Conservation (phyloP, 257 asterid species). For the Galeopsis tetrahit region DNA sequence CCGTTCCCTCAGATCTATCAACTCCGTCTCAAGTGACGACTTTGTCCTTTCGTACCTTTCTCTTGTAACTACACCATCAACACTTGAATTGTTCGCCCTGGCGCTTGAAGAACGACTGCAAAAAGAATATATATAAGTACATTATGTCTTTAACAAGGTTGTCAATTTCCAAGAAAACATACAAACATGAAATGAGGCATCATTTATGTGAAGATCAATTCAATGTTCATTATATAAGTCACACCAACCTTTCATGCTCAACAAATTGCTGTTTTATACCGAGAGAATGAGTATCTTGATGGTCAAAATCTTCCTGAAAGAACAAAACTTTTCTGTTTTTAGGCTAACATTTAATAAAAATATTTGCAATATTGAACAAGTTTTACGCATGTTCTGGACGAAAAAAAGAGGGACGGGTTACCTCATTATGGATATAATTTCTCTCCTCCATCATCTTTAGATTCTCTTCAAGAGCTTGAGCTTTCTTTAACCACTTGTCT, state of each 20-base stretch:
- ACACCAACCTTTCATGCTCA: too few relatives aligned
- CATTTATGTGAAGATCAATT: not conserved
- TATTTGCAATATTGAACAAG: not conserved
- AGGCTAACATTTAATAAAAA: not conserved
- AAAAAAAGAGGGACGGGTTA: constrained; percentile 15
- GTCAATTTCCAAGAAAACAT: not conserved
- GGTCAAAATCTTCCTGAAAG: constrained; percentile 42
- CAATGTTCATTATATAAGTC: not conserved
- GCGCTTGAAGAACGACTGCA: constrained; percentile 10
- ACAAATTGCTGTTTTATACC: not conserved
- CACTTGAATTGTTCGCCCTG: not conserved
- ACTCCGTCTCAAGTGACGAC: constrained; percentile 76
- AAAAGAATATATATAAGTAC: not conserved
- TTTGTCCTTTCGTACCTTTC: constrained; percentile 69
- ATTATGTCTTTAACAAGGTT: not conserved
- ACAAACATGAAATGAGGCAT: not conserved
- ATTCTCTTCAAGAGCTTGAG: constrained; percentile 59
- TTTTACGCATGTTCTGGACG: too few relatives aligned
- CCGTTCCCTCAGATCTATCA: constrained; percentile 76
- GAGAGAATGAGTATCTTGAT: constrained; percentile 28
- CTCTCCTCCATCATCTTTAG: constrained; percentile 51
- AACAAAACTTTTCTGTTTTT: not conserved
- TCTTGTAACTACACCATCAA: constrained; percentile 43
- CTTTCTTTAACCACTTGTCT: constrained; percentile 53
- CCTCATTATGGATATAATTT: constrained; percentile 48